These are phyloP conservation scores for Echinosphaeria canescens DNA, from an alignment of 2,329 filamentous ascomycete species.

Conservation along the genomic window DNA sequence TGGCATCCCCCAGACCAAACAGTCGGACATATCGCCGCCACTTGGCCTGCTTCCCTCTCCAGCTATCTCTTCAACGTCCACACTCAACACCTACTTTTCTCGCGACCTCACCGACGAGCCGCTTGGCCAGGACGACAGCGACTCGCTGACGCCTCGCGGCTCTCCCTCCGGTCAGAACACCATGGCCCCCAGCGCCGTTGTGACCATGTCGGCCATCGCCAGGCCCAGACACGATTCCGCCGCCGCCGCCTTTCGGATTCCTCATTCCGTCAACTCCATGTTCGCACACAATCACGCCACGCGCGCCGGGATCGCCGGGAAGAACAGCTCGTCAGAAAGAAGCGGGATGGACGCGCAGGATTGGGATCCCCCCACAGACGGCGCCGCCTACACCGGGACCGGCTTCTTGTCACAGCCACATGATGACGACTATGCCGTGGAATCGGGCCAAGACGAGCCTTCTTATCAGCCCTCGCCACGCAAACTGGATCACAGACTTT, in stretches of 20 bases:
- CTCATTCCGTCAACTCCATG: conserved; percentile 2
- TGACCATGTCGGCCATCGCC: conserved; percentile 6
- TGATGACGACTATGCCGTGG: conserved; percentile 1
- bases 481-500: conserved; percentile 18
- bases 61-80: background rate
- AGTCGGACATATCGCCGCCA: conserved; percentile 6
- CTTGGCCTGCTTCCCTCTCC: conserved; percentile 1
- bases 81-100: conserved; percentile 1
- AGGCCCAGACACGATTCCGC: no score
- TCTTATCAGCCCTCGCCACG: conserved; percentile 13
- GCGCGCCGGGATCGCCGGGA: conserved; percentile 4
- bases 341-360: conserved; percentile 16
- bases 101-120: conserved; percentile 13
- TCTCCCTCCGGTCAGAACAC: conserved; percentile 8
- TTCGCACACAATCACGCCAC: conserved; percentile 4
- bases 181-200: conserved; percentile 3
- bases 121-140: conserved; percentile 12
- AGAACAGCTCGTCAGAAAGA: conserved; percentile 19
- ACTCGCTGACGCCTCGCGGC: conserved; percentile 14
- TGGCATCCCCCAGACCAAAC: conserved; percentile 8
- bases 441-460: conserved; percentile 2
- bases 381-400: conserved; percentile 1
- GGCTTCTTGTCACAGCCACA: conserved; percentile 3
- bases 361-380: conserved; percentile 6
- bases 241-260: no score